phyloP scores from a whole-genome alignment of 306 rosid species.

The Notholithocarpus densiflorus region DNA sequence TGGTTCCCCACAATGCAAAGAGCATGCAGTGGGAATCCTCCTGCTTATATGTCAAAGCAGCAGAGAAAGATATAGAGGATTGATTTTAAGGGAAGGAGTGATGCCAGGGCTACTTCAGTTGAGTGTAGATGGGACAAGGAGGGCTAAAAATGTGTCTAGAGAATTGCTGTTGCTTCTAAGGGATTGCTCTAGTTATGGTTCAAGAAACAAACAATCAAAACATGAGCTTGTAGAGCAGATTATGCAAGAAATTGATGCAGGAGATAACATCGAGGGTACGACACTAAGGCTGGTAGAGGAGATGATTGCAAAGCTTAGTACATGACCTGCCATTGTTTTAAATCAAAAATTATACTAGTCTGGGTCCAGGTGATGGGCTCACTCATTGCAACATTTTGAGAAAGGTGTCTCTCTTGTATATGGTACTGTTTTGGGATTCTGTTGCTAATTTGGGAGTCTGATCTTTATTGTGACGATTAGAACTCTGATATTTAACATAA shows the following conservation, averaged over 20 bases:
- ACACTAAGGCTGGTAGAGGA: conserved; percentile 62
- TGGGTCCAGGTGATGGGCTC: background rate
- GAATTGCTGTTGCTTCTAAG: conserved; percentile 64
- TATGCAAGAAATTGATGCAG: conserved; percentile 77
- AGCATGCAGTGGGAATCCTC: conserved; percentile 64
- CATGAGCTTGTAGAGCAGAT: conserved; percentile 45
- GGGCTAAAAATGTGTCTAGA: conserved; percentile 45
- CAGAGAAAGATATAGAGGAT: conserved; percentile 66
- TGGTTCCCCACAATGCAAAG: conserved; percentile 53
- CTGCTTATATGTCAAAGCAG: conserved; percentile 61
- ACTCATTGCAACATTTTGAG: background rate
- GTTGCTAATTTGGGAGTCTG: conserved; percentile 6
- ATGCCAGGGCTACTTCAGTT: conserved; percentile 86
- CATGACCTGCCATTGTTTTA: conserved; percentile 11
- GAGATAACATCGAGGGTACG: conserved; percentile 44
- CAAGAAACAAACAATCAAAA: conserved; percentile 36
- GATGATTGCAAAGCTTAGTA: conserved; percentile 72
- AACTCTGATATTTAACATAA: conserved; percentile 7
- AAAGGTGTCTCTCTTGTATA: conserved; percentile 21
- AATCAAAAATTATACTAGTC: background rate
- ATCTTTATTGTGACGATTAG: conserved; percentile 1
- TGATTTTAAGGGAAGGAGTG: conserved; percentile 70
- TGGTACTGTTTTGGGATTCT: conserved; percentile 26
- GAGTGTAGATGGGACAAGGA: conserved; percentile 68
- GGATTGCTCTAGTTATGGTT: conserved; percentile 44